Conservation (phyloP, 805 yeast species). For the Candida yuanshanica region DNA sequence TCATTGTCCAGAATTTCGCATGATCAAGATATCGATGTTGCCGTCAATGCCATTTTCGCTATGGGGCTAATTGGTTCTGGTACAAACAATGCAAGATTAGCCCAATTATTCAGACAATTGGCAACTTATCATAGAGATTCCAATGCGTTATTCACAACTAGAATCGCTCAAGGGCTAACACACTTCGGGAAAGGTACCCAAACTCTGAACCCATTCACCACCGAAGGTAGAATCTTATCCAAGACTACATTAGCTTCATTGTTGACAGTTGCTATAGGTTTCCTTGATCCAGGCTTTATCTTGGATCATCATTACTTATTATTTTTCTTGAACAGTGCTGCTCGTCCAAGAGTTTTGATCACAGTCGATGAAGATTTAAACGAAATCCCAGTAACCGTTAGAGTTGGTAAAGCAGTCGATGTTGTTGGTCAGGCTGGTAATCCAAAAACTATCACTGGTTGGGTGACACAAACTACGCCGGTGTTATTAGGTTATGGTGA, state of each 20-base stretch:
- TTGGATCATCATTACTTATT: constrained; percentile 78
- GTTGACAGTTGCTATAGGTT: constrained; percentile 74
- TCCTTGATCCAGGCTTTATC: constrained; percentile 84
- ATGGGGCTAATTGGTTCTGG: constrained; percentile 99
- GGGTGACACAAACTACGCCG: constrained; percentile 99
- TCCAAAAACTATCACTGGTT: constrained; percentile 97
- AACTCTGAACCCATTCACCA: constrained; percentile 82
- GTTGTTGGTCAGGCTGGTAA: constrained; percentile 99
- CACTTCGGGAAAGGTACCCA: constrained; percentile 96
- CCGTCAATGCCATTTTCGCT: constrained; percentile 88
- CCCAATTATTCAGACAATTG: constrained; percentile 89
- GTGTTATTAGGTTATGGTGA: constrained; percentile 91
- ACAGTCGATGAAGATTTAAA: constrained; percentile 84
- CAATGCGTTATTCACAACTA: constrained; percentile 84
- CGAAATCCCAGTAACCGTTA: constrained; percentile 86
- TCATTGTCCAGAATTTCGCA: constrained; percentile 94
- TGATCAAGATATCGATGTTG: constrained; percentile 90
- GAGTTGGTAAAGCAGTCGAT: constrained; percentile 99
- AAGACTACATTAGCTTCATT: constrained; percentile 88
- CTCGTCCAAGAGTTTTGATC: constrained; percentile 87
- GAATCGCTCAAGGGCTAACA: constrained; percentile 91
- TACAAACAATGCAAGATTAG: constrained; percentile 95
- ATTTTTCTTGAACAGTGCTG: constrained; percentile 80
- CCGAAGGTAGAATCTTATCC: constrained; percentile 80
- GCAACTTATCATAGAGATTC: constrained; percentile 93